A percentile compares a stretch with the other conserved stretches of the same genome.
Evolutionary conservation across 164 flowering plant species (phyloP).

Genomic region (Berberis thunbergii): DNA sequence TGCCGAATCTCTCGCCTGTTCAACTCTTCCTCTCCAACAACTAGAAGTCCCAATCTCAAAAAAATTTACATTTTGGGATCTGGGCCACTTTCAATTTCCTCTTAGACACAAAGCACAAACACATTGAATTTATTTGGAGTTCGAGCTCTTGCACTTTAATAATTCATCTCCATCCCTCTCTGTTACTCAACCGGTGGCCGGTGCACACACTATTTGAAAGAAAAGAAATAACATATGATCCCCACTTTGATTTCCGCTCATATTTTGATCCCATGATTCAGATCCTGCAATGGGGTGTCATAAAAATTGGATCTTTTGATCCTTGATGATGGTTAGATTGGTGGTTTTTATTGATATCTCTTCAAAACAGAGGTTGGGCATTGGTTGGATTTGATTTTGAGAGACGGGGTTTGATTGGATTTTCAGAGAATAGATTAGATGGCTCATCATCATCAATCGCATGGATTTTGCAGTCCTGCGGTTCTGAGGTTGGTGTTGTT

Average conservation of each 20-base stretch:
- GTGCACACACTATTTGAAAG: no score
- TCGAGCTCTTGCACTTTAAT: no score
- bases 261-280: not conserved
- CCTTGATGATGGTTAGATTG: not conserved
- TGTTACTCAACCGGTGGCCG: no score
- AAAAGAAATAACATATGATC: no score
- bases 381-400: not conserved
- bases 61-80: no score
- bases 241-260: not conserved
- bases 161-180: no score
- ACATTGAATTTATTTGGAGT: no score
- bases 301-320: not conserved
- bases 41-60: not conserved
- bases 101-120: no score
- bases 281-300: not conserved
- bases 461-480: constrained; percentile 11
- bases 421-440: not conserved
- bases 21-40: no score
- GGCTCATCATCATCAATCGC: constrained; percentile 13
- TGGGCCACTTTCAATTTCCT: no score
- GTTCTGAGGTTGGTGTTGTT: constrained; percentile 19
- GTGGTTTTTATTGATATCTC: not conserved
- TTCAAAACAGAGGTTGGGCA: not conserved
- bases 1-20: not conserved
- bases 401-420: not conserved